Conservation (phyloP, 768 basidiomycete species). For the Lentinula guzmanii region DNA sequence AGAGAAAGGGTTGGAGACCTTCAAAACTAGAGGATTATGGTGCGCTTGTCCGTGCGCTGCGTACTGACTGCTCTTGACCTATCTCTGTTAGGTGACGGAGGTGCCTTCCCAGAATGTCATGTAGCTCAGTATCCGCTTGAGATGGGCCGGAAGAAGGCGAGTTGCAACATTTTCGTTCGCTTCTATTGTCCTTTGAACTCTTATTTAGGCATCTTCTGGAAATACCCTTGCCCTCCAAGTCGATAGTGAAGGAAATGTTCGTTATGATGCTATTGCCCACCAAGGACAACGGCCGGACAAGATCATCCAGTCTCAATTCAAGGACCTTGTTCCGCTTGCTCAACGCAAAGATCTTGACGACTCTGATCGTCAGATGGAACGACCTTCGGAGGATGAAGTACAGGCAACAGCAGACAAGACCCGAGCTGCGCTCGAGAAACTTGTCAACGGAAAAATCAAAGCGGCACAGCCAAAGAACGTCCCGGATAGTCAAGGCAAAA, state of each 20-base stretch:
- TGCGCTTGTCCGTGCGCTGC: constrained; percentile 25
- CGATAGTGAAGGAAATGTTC: constrained; percentile 92
- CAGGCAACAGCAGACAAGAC: constrained; percentile 90
- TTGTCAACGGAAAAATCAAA: constrained; percentile 95
- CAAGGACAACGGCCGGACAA: constrained; percentile 90
- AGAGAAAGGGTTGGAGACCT: constrained; percentile 83
- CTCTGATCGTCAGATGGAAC: constrained; percentile 69
- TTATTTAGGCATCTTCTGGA: constrained; percentile 71
- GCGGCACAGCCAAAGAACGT: constrained; percentile 97
- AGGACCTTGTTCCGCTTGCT: constrained; percentile 89
- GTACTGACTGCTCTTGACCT: background rate
- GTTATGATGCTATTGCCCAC: constrained; percentile 94
- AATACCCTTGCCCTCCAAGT: constrained; percentile 97
- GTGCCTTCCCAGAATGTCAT: constrained; percentile 92
- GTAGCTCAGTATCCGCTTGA: constrained; percentile 95
- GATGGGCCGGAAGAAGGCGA: constrained; percentile 91
- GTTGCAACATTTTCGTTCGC: constrained; percentile 13
- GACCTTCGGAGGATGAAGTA: constrained; percentile 92
- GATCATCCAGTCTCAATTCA: constrained; percentile 91
- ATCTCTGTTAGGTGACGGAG: constrained; percentile 60
- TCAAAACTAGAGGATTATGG: constrained; percentile 79
- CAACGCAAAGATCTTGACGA: constrained; percentile 87
- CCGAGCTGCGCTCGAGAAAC: constrained; percentile 84
- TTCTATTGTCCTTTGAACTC: background rate
- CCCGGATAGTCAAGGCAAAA: constrained; percentile 76